phyloP scores from a whole-genome alignment of 1,284 basidiomycete genomes.

The Wallemia hederae region DNA sequence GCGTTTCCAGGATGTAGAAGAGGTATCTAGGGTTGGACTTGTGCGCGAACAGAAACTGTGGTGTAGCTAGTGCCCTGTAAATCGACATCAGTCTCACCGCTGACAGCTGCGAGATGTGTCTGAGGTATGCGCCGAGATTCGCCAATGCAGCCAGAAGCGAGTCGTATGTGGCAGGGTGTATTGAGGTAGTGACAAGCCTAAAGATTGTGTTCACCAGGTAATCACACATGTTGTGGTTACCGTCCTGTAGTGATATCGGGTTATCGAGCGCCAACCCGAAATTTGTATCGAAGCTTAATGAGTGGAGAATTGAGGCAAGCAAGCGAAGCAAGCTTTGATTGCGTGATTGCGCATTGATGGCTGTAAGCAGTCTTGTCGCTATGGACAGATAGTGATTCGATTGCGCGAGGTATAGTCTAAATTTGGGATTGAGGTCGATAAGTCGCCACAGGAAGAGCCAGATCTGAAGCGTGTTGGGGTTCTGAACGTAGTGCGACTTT shows the following conservation, averaged over 20 bases:
- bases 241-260: background rate
- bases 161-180: conserved; percentile 9
- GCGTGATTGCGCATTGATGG: background rate
- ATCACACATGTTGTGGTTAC: background rate
- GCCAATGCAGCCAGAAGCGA: conserved; percentile 66
- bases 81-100: conserved; percentile 59
- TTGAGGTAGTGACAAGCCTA: background rate
- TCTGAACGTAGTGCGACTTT: background rate
- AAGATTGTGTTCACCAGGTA: background rate
- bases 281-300: background rate
- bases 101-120: conserved; percentile 45
- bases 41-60: conserved; percentile 63
- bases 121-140: conserved; percentile 62
- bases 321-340: background rate
- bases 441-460: conserved; percentile 2
- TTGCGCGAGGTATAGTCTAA: background rate
- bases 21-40: conserved; percentile 74
- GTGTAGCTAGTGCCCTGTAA: conserved; percentile 63
- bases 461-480: background rate
- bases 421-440: conserved; percentile 7
- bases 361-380: background rate
- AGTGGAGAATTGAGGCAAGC: background rate
- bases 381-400: background rate
- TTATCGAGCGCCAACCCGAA: background rate
- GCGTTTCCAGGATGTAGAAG: conserved; percentile 39